phyloP scores from a whole-genome alignment of 2,329 filamentous ascomycete species.

The Aureobasidium sp. region DNA sequence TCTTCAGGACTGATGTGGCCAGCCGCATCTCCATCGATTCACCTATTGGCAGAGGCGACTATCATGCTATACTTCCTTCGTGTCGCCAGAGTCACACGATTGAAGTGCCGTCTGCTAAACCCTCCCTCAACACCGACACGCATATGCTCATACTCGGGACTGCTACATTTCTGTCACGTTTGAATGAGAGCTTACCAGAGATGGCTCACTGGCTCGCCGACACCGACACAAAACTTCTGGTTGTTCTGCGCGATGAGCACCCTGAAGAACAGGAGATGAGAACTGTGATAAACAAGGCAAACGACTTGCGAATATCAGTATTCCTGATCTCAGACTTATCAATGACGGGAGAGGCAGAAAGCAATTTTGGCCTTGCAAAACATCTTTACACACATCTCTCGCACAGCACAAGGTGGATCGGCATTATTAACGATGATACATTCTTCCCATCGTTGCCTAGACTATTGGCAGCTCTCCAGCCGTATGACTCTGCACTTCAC shows the following conservation, averaged over 20 bases:
- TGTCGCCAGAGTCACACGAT: too few species aligned
- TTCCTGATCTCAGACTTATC: neutral
- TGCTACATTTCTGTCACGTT: neutral
- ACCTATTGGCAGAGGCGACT: too few species aligned
- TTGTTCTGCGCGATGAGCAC: neutral
- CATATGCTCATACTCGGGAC: neutral
- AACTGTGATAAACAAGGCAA: neutral
- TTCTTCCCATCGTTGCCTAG: constrained; percentile 25
- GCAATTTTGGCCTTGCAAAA: neutral
- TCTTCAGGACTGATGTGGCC: too few species aligned
- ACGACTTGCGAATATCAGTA: neutral
- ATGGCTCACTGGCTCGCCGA: neutral
- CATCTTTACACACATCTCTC: constrained; percentile 16
- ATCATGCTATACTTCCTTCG: too few species aligned
- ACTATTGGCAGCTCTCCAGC: constrained; percentile 20
- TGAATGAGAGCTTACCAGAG: neutral
- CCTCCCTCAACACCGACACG: too few species aligned
- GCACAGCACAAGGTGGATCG: constrained; percentile 23
- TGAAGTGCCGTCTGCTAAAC: too few species aligned
- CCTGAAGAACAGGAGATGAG: neutral
- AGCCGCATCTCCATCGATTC: too few species aligned
- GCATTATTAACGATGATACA: constrained; percentile 26
- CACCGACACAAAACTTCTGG: neutral
- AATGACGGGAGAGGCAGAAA: neutral
- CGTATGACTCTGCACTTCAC: neutral